These are phyloP conservation scores for Lecanosticta acicola DNA, from an alignment of 2,329 filamentous ascomycete genomes.

Conservation along the genomic window DNA sequence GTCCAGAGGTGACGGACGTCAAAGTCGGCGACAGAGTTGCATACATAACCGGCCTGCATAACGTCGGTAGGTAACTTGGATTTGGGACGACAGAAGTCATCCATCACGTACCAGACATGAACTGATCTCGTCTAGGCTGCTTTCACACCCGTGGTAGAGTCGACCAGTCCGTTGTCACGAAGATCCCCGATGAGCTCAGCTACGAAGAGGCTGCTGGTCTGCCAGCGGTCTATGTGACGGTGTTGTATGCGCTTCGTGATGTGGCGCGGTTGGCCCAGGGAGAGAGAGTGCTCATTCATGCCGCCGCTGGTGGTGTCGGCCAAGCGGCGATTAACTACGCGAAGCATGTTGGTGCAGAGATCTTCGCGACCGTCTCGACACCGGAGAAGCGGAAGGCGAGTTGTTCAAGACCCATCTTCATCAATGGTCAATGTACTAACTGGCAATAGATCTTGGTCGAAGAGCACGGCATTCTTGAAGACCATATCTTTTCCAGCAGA, in stretches of 20 bases:
- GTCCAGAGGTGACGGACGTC: conserved; percentile 10
- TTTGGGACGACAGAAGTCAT: too few species aligned
- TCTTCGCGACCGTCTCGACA: conserved; percentile 27
- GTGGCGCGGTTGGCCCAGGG: conserved; percentile 15
- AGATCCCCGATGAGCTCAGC: conserved; percentile 17
- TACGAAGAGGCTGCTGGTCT: conserved; percentile 23
- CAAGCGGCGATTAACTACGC: conserved; percentile 28
- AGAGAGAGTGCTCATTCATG: conserved; percentile 34
- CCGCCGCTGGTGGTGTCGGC: conserved; percentile 27
- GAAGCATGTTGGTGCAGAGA: conserved; percentile 19
- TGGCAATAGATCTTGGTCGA: conserved; percentile 19
- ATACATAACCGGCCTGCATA: neutral
- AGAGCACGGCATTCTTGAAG: conserved; percentile 25
- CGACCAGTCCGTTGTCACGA: conserved; percentile 2
- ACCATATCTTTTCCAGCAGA: conserved; percentile 32
- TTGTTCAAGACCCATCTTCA: neutral
- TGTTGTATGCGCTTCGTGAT: conserved; percentile 29
- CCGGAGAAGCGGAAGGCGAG: conserved; percentile 18
- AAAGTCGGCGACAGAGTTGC: conserved; percentile 15
- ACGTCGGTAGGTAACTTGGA: neutral
- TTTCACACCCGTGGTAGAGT: conserved; percentile 1
- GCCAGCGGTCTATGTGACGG: conserved; percentile 23
- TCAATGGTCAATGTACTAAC: neutral
- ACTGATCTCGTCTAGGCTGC: too few species aligned
- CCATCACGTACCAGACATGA: too few species aligned